phyloP scores from a whole-genome alignment of 2,329 filamentous ascomycete genomes.

The Simplicillium sp. region DNA sequence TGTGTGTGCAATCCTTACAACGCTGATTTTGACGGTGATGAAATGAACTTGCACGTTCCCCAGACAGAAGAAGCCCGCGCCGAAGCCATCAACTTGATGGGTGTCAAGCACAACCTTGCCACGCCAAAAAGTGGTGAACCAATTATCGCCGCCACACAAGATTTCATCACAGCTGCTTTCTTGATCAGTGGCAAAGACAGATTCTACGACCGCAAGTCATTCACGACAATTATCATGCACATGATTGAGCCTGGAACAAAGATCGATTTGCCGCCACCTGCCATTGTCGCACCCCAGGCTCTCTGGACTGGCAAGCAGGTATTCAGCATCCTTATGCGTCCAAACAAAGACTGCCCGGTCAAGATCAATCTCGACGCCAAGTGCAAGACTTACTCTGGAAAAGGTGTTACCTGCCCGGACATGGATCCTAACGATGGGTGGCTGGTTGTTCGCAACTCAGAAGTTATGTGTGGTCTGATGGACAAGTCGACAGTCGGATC shows the following conservation, averaged over 20 bases:
- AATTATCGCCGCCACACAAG: constrained; percentile 97
- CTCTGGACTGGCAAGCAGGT: constrained; percentile 97
- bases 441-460: constrained; percentile 89
- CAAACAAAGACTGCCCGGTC: constrained; percentile 75
- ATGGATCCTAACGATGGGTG: constrained; percentile 84
- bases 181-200: constrained; percentile 84
- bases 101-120: constrained; percentile 89
- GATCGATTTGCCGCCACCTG: constrained; percentile 78
- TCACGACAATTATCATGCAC: constrained; percentile 82
- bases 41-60: constrained; percentile 98
- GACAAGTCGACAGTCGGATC: constrained; percentile 96
- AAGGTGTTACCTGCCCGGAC: constrained; percentile 48
- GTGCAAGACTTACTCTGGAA: constrained; percentile 69
- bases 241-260: constrained; percentile 78
- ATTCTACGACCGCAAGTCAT: constrained; percentile 83
- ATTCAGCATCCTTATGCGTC: constrained; percentile 84
- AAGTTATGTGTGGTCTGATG: constrained; percentile 96
- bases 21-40: constrained; percentile 96
- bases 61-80: constrained; percentile 95
- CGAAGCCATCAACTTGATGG: constrained; percentile 94
- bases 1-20: constrained; percentile 98
- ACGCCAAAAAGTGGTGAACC: constrained; percentile 97
- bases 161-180: constrained; percentile 96
- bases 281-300: constrained; percentile 74
- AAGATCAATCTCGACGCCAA: constrained; percentile 89